Percentiles rank a stretch among this genome's conserved stretches.
phyloP scores from a whole-genome alignment of 495 filamentous ascomycete genomes.

The Xylaria intraflava region DNA sequence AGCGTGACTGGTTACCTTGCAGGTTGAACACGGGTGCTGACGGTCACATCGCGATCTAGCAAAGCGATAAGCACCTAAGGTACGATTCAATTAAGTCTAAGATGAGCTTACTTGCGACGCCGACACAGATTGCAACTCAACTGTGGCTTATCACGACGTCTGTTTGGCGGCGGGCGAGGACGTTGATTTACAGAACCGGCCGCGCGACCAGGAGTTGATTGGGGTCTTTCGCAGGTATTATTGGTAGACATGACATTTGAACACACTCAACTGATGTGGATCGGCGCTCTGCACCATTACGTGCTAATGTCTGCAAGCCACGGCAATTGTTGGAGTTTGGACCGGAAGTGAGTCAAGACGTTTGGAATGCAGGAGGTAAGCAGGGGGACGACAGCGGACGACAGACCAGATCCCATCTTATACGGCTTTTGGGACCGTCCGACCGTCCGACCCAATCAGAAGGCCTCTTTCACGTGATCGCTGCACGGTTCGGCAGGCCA shows the following conservation, averaged over 20 bases:
- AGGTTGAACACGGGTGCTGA: conserved; percentile 7
- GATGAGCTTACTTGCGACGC: conserved; percentile 6
- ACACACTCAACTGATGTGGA: neutral
- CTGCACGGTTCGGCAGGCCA: too few species aligned
- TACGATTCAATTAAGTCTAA: neutral
- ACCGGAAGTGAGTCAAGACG: too few species aligned
- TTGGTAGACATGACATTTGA: conserved; percentile 2
- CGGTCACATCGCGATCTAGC: conserved; percentile 9
- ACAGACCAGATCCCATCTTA: too few species aligned
- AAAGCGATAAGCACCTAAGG: neutral
- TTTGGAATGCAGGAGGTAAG: too few species aligned
- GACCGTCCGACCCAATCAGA: conserved; percentile 8
- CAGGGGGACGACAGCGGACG: too few species aligned
- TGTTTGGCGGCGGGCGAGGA: conserved; percentile 8
- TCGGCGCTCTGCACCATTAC: neutral
- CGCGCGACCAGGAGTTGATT: conserved; percentile 12
- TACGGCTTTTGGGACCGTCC: conserved; percentile 13
- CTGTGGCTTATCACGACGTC: conserved; percentile 12
- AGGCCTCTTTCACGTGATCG: neutral
- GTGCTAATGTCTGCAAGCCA: too few species aligned
- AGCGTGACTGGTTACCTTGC: conserved; percentile 1
- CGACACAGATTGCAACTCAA: conserved; percentile 13
- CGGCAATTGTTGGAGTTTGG: too few species aligned
- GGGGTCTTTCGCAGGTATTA: neutral
- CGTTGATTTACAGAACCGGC: conserved; percentile 16